Evolutionary conservation across 345 rosid species (phyloP).

Genomic region (Brassica cretica): DNA sequence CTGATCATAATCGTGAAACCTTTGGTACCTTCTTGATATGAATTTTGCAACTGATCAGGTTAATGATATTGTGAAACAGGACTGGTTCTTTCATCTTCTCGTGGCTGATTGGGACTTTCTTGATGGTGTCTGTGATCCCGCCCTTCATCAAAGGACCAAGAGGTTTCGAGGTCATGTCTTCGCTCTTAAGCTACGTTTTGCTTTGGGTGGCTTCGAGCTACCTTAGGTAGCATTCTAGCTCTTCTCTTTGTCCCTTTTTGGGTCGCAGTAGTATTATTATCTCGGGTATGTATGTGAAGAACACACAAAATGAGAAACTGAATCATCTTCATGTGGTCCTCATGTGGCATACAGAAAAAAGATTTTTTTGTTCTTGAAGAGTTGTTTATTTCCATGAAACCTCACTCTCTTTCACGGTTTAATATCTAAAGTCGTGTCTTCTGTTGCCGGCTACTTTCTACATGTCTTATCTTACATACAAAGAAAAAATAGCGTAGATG

Average conservation of each 20-base stretch:
- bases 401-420: background rate
- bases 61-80: background rate
- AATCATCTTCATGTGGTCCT: background rate
- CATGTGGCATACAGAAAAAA: conserved; percentile 23
- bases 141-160: background rate
- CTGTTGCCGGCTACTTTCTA: background rate
- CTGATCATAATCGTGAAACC: too few species aligned
- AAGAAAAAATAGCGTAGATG: too few species aligned
- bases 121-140: background rate
- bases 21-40: background rate
- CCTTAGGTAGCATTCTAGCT: background rate
- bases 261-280: too few species aligned
- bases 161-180: background rate
- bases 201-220: background rate
- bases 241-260: background rate
- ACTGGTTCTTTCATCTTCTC: background rate
- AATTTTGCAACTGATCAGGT: background rate
- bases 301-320: too few species aligned
- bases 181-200: background rate
- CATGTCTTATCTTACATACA: too few species aligned
- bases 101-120: background rate
- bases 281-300: too few species aligned
- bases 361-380: conserved; percentile 10
- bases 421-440: background rate
- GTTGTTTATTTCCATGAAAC: conserved; percentile 5